These are phyloP conservation scores for Scheffersomyces coipomensis DNA, from an alignment of 805 yeast genomes.

Conservation along the genomic window DNA sequence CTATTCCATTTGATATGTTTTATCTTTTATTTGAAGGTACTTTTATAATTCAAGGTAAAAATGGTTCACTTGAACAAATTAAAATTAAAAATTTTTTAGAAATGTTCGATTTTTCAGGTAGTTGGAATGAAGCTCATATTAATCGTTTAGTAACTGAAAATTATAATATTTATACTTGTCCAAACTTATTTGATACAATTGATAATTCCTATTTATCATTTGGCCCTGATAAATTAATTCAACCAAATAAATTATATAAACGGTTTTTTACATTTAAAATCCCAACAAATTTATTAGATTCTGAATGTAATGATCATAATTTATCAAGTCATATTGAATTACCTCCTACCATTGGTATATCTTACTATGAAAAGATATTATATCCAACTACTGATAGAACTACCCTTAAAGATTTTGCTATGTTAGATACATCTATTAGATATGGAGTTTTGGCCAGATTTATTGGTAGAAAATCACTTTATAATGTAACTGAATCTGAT, in stretches of 20 bases:
- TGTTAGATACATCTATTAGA: constrained; percentile 21
- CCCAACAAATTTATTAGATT: constrained; percentile 35
- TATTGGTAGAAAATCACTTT: constrained; percentile 36
- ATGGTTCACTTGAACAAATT: constrained; percentile 8
- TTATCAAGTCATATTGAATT: constrained; percentile 28
- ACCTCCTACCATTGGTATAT: constrained; percentile 34
- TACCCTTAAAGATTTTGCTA: constrained; percentile 26
- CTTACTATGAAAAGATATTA: constrained; percentile 12
- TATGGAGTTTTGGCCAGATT: constrained; percentile 37
- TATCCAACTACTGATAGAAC: constrained; percentile 5
- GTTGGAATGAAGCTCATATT: constrained; percentile 42
- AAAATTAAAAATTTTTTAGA: constrained; percentile 36
- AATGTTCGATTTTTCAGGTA: constrained; percentile 52
- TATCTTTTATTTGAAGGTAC: constrained; percentile 56
- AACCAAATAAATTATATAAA: constrained; percentile 26
- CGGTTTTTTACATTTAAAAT: constrained; percentile 42
- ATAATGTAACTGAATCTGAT: constrained; percentile 18
- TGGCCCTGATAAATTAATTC: constrained; percentile 9
- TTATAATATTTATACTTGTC: constrained; percentile 12
- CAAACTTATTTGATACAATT: constrained; percentile 18
- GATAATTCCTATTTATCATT: constrained; percentile 24
- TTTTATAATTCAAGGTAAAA: constrained; percentile 21
- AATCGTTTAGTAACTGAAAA: constrained; percentile 29
- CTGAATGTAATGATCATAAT: constrained; percentile 33
- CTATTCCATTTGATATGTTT: constrained; percentile 62